Evolutionary conservation across 1,284 basidiomycete genomes (phyloP).

Genomic region (Cronartium ribicola): DNA sequence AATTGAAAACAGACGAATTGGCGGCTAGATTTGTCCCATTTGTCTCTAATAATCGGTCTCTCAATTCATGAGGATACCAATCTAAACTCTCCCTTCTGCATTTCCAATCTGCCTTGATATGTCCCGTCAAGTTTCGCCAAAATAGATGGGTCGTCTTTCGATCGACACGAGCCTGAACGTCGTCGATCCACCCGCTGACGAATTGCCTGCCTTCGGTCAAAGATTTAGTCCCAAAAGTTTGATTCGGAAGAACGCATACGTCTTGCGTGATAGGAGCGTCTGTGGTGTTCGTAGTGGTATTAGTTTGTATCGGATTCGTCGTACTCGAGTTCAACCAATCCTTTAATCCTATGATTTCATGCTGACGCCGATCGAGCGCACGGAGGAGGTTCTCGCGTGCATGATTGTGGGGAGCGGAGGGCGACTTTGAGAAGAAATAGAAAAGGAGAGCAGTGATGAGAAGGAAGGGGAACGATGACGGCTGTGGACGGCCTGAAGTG

Average conservation of each 20-base stretch:
- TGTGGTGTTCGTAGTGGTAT: neutral
- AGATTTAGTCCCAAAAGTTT: neutral
- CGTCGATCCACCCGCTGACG: neutral
- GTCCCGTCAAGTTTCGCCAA: conserved; percentile 22
- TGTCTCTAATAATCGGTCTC: no score
- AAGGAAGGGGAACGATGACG: conserved; percentile 17
- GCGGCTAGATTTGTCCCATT: neutral
- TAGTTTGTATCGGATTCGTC: neutral
- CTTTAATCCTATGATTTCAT: neutral
- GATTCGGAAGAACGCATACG: neutral
- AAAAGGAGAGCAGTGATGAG: conserved; percentile 20
- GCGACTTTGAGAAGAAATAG: conserved; percentile 30
- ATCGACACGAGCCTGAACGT: neutral
- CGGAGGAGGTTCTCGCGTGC: neutral
- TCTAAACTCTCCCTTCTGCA: conserved; percentile 10
- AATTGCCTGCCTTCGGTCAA: neutral
- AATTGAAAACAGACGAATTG: conserved; percentile 1
- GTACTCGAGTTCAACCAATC: neutral
- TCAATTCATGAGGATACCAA: neutral
- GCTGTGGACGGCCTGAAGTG: neutral
- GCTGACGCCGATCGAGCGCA: conserved; percentile 7
- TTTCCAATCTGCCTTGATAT: conserved; percentile 20
- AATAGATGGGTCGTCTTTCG: neutral
- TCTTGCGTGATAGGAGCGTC: neutral
- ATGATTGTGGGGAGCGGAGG: conserved; percentile 2